Base-by-base conservation (phyloP, 768 basidiomycete genomes). In the Suillus luteus region DNA sequence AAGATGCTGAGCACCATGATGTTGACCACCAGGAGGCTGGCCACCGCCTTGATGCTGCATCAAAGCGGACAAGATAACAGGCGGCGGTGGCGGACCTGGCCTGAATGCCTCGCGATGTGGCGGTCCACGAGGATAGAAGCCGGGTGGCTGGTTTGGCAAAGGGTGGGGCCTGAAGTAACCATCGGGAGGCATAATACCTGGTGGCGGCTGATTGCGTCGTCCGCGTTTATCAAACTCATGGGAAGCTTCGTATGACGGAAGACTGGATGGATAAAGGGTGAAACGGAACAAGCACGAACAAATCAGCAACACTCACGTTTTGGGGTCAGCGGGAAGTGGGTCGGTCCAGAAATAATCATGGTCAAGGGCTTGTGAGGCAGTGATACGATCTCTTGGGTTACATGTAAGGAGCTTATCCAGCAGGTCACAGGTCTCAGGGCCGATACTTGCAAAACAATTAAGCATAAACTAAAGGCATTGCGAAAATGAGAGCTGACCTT, bases 321-420 rank as follows among this genome's bases (percentile, higher is more conserved):
- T 91, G 1, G 91, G 92, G 77, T 93, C 91, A 24, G 91, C 91
- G 41, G 95, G 92, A 43, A 94, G 70, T 0, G 96, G 96, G 66
- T 92, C 88, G 0, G 88, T 89, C 93, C 93, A 97, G 75, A 99
- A 97, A 79, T 95, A 99, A 22, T 92, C 88, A 72, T 98, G 95
- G 68, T 95, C 90, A 60, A 98, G 82, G 0, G 96, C 96, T 63
- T 93, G 83, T 2, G 85, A 76, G 10, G 96, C 96, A 1, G 95
- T 95, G 46, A 95, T 83, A 22, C 96, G 84, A 62, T 91, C 85
- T 65, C 82, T 81, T 2, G 96, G 96, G 73, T 98, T 92, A 68
- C 94, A 89, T 0, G 82, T 86, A 33, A 98, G 79, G 41, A 98
- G 78, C 70, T 87, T 88, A 68, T 95, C 94, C 66, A 97, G 71